Evolutionary conservation across 2,329 filamentous ascomycete genomes (phyloP), one percentile per base, ranked within the genome.

Genomic region (Xylaria sp.): DNA sequence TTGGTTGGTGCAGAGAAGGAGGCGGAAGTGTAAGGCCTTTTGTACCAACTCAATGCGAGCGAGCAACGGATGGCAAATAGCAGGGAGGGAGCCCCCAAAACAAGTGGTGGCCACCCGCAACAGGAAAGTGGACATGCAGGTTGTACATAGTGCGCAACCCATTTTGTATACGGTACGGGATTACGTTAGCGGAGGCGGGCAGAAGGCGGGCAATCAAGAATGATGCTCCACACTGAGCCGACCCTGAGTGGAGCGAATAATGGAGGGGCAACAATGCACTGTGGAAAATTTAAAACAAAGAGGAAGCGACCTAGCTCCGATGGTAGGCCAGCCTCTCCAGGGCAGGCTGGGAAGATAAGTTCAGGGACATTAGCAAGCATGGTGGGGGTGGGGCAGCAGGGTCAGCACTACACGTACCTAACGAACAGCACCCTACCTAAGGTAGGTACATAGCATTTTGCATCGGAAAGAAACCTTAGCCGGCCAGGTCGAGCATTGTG

Each of bases 11-110:
- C 65, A 58, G 52, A 41, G 62, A 66, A 48, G 48, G 65, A 67
- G 65, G 65, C 28, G 54, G 66, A 61, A 61, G 69, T 54, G 65
- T 46, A 63, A 69, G 46, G 69, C 66, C 67, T 71, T 70, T 69
- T 71, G 66, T 70, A 65, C n/a, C 51, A 54, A 23, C 37, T 37
- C 23, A 46, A 60, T 63, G 55, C 25, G 54, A 69, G 66, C 13
- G 31, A 46, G 54, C 52, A 51, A 51, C 23, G 52, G 56, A 58
- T 58, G 56, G 56, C 56, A 58, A 58, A 58, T 46, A 23, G 25
- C 56, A 58, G 55, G 55, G 31, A 39, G 54, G 31, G 34, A 20
- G 23, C 54, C 48, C 18, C 48, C 48, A 15, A 51, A 28, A 28
- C 48, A 51, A n/a, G 52, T 55, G 52, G 55, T 58, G 46, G 51